phyloP scores from a whole-genome alignment of 805 yeast species.

The Cyberlindnera galapagoensis region DNA sequence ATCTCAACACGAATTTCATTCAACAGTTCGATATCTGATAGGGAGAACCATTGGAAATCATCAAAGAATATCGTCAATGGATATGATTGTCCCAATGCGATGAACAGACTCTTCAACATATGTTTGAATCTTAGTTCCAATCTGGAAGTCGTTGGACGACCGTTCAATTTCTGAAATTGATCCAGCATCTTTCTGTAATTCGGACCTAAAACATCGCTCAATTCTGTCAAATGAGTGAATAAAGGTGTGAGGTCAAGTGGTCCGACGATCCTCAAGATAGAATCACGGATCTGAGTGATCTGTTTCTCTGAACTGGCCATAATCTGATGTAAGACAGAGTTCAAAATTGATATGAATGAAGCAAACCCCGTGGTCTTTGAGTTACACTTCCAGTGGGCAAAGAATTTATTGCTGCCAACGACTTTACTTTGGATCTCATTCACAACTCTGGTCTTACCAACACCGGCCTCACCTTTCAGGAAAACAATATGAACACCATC shows the following conservation, averaged over 20 bases:
- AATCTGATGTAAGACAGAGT: slow-evolving; percentile 34
- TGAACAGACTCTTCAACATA: slow-evolving; percentile 35
- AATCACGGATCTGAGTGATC: slow-evolving; percentile 34
- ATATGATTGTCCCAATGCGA: slow-evolving; percentile 30
- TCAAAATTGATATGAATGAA: slow-evolving; percentile 32
- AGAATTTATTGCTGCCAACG: slow-evolving; percentile 24
- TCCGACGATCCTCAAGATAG: slow-evolving; percentile 31
- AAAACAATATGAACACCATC: slow-evolving; percentile 25
- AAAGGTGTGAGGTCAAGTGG: slow-evolving; percentile 34
- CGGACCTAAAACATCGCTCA: slow-evolving; percentile 36
- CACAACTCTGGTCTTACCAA: slow-evolving; percentile 39
- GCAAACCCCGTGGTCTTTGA: slow-evolving; percentile 30
- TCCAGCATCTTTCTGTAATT: slow-evolving; percentile 27
- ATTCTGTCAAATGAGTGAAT: slow-evolving; percentile 38
- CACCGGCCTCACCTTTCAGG: slow-evolving; percentile 37
- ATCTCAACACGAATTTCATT: slow-evolving; percentile 24
- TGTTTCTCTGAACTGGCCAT: slow-evolving; percentile 30
- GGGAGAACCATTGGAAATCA: slow-evolving; percentile 39
- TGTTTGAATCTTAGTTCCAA: slow-evolving; percentile 36
- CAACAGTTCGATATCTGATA: slow-evolving; percentile 23
- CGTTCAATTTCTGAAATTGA: slow-evolving; percentile 10
- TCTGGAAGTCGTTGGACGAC: slow-evolving; percentile 21
- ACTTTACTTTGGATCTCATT: slow-evolving; percentile 32
- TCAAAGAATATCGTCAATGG: slow-evolving; percentile 42
- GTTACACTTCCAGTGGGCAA: slow-evolving; percentile 26